phyloP scores from a whole-genome alignment of 2,329 filamentous ascomycete genomes.

The Cladophialophora bantiana region DNA sequence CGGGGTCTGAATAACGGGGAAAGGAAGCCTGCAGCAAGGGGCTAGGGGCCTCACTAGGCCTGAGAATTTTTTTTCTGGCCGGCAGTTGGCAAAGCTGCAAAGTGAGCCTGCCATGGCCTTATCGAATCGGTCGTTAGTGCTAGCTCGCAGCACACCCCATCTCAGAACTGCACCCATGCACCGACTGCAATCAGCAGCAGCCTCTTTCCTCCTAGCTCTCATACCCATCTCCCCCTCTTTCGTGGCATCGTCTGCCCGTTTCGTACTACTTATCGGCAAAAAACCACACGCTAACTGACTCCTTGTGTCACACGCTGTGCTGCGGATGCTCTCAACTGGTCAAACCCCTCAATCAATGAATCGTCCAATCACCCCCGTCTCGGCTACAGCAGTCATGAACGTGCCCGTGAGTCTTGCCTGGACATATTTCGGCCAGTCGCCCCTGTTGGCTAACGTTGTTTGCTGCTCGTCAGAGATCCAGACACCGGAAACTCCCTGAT shows the following conservation, averaged over 20 bases:
- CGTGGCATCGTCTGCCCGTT: not conserved
- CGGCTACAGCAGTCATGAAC: not conserved
- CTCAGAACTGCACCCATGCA: not conserved
- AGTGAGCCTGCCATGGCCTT: not conserved
- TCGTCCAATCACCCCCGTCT: not conserved
- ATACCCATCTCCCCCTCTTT: not conserved
- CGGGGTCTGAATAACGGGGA: conserved; percentile 1
- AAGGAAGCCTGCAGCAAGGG: not conserved
- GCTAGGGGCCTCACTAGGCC: not conserved
- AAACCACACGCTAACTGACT: not conserved
- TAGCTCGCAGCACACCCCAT: not conserved
- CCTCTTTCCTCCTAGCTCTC: not conserved
- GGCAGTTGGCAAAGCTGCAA: not conserved
- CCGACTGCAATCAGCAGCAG: not conserved
- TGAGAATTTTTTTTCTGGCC: not conserved
- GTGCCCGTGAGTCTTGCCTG: not conserved
- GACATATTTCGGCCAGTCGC: not conserved
- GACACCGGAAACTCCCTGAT: not conserved
- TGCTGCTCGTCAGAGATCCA: not conserved
- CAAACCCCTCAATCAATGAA: not conserved
- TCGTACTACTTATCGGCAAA: not conserved
- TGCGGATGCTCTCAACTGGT: not conserved
- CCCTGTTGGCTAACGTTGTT: not conserved
- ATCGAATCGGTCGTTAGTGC: not conserved
- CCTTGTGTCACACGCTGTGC: not conserved